Evolutionary conservation across 331 rosid genomes (phyloP).

Genomic region (Rhamnella rubrinervis): DNA sequence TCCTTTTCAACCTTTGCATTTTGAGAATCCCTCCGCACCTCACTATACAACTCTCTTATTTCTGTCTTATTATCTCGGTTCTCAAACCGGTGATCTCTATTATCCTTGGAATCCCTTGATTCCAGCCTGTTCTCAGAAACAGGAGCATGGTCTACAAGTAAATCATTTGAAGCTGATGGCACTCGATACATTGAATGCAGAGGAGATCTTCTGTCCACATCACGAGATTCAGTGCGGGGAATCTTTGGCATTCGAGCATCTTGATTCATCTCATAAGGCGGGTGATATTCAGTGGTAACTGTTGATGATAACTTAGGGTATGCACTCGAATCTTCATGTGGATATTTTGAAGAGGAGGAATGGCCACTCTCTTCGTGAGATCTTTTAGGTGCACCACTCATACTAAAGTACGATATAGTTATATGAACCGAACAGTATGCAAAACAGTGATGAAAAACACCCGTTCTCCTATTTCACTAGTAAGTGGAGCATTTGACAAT

Average conservation of each 20-base stretch:
- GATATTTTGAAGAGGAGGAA: constrained; percentile 63
- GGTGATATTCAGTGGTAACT: constrained; percentile 54
- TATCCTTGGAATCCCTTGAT: constrained; percentile 62
- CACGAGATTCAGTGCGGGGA: constrained; percentile 72
- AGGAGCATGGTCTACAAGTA: constrained; percentile 46
- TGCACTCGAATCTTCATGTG: constrained; percentile 62
- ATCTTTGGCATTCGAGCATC: constrained; percentile 57
- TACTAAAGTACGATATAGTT: constrained; percentile 31
- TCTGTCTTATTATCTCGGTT: constrained; percentile 69
- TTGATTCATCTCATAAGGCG: constrained; percentile 61
- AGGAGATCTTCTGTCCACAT: constrained; percentile 75
- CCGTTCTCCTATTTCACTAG: constrained; percentile 14
- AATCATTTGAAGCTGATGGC: constrained; percentile 57
- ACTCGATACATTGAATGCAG: constrained; percentile 57
- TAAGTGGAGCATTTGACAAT: constrained; percentile 6
- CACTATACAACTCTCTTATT: constrained; percentile 57
- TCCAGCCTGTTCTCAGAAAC: constrained; percentile 59
- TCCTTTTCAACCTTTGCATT: constrained; percentile 73
- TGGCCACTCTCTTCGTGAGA: constrained; percentile 72
- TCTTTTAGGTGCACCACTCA: constrained; percentile 82
- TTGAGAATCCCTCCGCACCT: constrained; percentile 67
- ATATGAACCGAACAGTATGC: constrained; percentile 23
- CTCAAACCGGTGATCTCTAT: constrained; percentile 65
- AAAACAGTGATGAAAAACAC: constrained; percentile 27
- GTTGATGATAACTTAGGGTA: constrained; percentile 60